A percentile compares a stretch with the other conserved stretches of the same genome.
Conservation (phyloP, 495 filamentous ascomycete genomes). For the Penicillium roqueforti region DNA sequence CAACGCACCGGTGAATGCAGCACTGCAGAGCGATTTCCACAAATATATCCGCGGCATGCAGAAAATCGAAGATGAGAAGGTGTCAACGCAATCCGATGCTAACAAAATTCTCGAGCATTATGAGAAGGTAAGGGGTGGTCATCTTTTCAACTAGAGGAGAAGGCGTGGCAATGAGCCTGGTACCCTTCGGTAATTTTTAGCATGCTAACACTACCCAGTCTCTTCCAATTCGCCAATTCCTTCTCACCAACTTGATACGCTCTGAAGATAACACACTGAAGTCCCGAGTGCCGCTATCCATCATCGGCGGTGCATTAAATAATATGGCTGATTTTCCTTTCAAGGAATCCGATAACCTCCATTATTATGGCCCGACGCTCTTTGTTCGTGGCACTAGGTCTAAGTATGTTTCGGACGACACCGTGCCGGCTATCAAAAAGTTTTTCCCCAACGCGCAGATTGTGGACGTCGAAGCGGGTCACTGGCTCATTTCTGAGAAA, state of each 20-base stretch:
- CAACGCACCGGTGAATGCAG: slow-evolving; percentile 83
- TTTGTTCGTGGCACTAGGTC: slow-evolving; percentile 82
- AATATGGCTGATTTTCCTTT: slow-evolving; percentile 82
- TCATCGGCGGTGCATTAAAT: slow-evolving; percentile 52
- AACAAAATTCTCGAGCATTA: slow-evolving; percentile 74
- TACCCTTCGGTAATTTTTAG: background rate
- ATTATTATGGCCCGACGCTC: slow-evolving; percentile 73
- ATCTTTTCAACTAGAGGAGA: background rate
- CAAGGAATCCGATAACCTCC: slow-evolving; percentile 45
- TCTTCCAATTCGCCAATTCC: slow-evolving; percentile 79
- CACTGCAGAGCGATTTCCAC: slow-evolving; percentile 66
- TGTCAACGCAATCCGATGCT: slow-evolving; percentile 69
- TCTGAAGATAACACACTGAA: slow-evolving; percentile 41
- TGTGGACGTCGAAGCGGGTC: slow-evolving; percentile 79
- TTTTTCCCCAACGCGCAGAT: slow-evolving; percentile 86
- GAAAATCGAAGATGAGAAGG: slow-evolving; percentile 57
- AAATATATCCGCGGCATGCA: slow-evolving; percentile 85
- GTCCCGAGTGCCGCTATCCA: slow-evolving; percentile 59
- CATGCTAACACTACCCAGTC: slow-evolving; percentile 40
- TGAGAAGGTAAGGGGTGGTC: slow-evolving; percentile 52
- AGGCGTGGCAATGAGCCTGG: background rate
- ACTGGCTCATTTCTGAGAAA: slow-evolving; percentile 94
- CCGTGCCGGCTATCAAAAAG: slow-evolving; percentile 76
- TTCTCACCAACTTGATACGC: slow-evolving; percentile 81
- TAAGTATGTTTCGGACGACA: slow-evolving; percentile 81